Conservation (phyloP, 108 stramenopile species). For the Bacterosira constricta region DNA sequence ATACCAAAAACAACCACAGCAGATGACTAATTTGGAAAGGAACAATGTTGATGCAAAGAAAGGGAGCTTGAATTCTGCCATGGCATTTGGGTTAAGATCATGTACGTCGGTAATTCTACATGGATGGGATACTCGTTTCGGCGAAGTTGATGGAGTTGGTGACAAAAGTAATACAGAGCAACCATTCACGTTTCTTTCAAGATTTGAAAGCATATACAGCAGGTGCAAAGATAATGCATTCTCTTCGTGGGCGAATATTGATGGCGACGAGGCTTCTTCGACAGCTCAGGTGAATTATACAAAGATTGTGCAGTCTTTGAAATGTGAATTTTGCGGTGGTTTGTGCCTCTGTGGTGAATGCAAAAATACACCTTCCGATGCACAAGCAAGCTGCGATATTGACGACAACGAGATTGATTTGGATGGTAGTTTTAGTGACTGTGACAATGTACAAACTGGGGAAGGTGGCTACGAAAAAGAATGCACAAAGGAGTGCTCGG, state of each 20-base stretch:
- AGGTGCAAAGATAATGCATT: slow-evolving; percentile 18
- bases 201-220: slow-evolving; percentile 17
- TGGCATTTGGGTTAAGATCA: slow-evolving; percentile 31
- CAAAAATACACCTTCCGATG: neutral
- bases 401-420: slow-evolving; percentile 70
- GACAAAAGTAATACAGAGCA: neutral
- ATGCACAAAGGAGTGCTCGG: neutral
- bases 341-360: neutral
- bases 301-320: slow-evolving; percentile 11
- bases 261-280: neutral
- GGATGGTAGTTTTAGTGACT: slow-evolving; percentile 43
- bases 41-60: neutral
- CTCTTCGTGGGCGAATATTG: slow-evolving; percentile 4
- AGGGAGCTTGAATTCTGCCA: neutral
- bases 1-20: neutral
- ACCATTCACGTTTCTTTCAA: slow-evolving; percentile 34
- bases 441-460: neutral
- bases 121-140: neutral
- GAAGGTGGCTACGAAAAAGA: neutral
- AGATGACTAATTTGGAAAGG: too few species aligned
- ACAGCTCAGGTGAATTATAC: neutral
- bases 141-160: neutral
- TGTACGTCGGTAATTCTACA: slow-evolving; percentile 36
- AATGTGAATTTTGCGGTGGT: slow-evolving; percentile 12
- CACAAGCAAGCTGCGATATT: neutral